phyloP scores from a whole-genome alignment of 345 rosid species.

The Turritis glabra region DNA sequence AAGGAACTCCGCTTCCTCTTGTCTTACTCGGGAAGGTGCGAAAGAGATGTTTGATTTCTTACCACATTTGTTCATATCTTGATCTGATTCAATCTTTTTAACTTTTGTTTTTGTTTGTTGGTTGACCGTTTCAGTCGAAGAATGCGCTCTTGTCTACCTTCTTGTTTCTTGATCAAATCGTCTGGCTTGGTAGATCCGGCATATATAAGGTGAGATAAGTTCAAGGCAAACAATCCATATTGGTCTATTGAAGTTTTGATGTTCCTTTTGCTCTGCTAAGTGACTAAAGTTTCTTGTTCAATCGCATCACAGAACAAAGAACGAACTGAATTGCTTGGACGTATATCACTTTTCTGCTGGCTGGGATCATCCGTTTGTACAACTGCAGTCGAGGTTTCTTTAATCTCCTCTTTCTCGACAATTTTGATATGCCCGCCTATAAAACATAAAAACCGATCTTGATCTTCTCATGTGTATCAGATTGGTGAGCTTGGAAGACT shows the following conservation, averaged over 20 bases:
- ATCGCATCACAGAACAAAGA: slow-evolving; percentile 69
- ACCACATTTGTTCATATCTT: neutral
- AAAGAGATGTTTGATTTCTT: neutral
- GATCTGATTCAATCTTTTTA: slow-evolving; percentile 3
- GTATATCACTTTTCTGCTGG: slow-evolving; percentile 89
- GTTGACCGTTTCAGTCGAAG: slow-evolving; percentile 62
- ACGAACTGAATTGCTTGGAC: slow-evolving; percentile 70
- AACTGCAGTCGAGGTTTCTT: slow-evolving; percentile 81
- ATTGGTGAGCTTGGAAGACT: slow-evolving; percentile 86
- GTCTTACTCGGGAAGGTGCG: slow-evolving; percentile 85
- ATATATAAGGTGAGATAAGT: slow-evolving; percentile 70
- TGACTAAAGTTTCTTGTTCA: slow-evolving; percentile 9
- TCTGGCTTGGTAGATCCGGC: slow-evolving; percentile 95
- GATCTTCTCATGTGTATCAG: slow-evolving; percentile 41
- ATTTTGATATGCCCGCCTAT: neutral
- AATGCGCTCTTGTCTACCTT: slow-evolving; percentile 85
- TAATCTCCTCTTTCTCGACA: neutral
- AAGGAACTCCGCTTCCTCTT: slow-evolving; percentile 89
- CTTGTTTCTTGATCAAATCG: slow-evolving; percentile 96
- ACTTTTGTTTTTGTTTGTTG: slow-evolving; percentile 17
- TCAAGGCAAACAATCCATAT: neutral
- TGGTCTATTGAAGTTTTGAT: neutral
- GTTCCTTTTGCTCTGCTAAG: neutral
- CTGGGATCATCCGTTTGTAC: slow-evolving; percentile 84
- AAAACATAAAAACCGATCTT: neutral